A percentile compares a stretch with the other conserved stretches of the same genome.
These are phyloP conservation scores for Neurospora sp. DNA, from an alignment of 495 filamentous ascomycete species.

Conservation along the genomic window DNA sequence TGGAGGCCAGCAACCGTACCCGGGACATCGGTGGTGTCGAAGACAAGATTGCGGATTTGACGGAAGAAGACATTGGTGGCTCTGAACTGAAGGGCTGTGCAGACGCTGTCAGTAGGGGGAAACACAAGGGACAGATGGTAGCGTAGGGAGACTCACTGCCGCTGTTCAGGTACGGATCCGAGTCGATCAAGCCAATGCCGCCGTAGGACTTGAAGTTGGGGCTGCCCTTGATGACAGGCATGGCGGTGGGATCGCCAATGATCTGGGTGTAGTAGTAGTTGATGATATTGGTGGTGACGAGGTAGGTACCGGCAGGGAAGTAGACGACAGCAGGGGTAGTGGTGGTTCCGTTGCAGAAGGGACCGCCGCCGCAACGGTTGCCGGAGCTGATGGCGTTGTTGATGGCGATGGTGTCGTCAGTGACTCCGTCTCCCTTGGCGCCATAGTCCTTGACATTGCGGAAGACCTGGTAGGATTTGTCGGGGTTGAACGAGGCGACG, in stretches of 20 bases:
- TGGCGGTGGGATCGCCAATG: slow-evolving; percentile 45
- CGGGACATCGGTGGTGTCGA: slow-evolving; percentile 66
- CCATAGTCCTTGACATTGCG: slow-evolving; percentile 79
- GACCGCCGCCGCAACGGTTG: slow-evolving; percentile 57
- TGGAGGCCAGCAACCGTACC: slow-evolving; percentile 65
- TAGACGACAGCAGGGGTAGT: slow-evolving; percentile 59
- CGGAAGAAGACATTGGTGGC: slow-evolving; percentile 79
- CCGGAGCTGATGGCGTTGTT: slow-evolving; percentile 70
- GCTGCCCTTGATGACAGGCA: slow-evolving; percentile 63
- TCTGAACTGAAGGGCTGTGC: slow-evolving; percentile 14
- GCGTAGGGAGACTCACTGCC: background rate
- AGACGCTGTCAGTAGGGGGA: background rate
- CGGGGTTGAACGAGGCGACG: slow-evolving; percentile 31
- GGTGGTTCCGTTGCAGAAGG: slow-evolving; percentile 65
- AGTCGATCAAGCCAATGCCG: slow-evolving; percentile 60
- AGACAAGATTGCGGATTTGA: slow-evolving; percentile 79
- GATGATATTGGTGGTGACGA: slow-evolving; percentile 47
- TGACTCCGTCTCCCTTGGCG: slow-evolving; percentile 58
- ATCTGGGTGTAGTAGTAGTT: slow-evolving; percentile 59
- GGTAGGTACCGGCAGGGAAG: slow-evolving; percentile 58
- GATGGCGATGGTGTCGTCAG: slow-evolving; percentile 5
- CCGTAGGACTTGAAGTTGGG: slow-evolving; percentile 44
- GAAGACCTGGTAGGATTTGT: slow-evolving; percentile 46
- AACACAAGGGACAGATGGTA: background rate
- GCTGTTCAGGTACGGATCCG: slow-evolving; percentile 56